Percentiles rank a stretch among this genome's conserved stretches.
These are phyloP conservation scores for Aspergillus luchuensis DNA, from an alignment of 2,329 filamentous ascomycete genomes.

Conservation along the genomic window DNA sequence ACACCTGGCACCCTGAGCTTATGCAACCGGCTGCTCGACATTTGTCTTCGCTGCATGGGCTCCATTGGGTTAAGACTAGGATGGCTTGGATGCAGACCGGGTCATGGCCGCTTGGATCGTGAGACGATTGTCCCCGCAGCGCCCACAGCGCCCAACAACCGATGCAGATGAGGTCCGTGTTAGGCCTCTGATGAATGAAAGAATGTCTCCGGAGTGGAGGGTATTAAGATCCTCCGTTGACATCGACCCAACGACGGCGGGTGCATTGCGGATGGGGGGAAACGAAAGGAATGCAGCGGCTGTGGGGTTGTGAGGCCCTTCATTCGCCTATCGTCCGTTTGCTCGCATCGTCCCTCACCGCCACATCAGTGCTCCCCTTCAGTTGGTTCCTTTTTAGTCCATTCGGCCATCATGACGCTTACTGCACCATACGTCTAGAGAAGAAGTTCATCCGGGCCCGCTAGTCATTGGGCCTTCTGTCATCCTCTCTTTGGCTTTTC, in stretches of 20 bases:
- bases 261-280: slow-evolving; percentile 12
- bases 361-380: slow-evolving; percentile 21
- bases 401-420: neutral
- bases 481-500: slow-evolving; percentile 16
- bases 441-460: slow-evolving; percentile 4
- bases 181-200: slow-evolving; percentile 1
- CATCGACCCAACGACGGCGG: slow-evolving; percentile 1
- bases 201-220: slow-evolving; percentile 2
- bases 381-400: slow-evolving; percentile 7
- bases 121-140: slow-evolving; percentile 9
- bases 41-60: slow-evolving; percentile 15
- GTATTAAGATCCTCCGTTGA: neutral
- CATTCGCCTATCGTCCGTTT: slow-evolving; percentile 27
- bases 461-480: slow-evolving; percentile 14
- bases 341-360: slow-evolving; percentile 24
- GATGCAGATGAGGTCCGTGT: slow-evolving; percentile 12
- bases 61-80: slow-evolving; percentile 1
- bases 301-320: slow-evolving; percentile 25
- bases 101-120: slow-evolving; percentile 6
- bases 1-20: slow-evolving; percentile 14
- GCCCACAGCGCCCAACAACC: slow-evolving; percentile 17
- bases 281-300: slow-evolving; percentile 17
- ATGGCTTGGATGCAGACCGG: slow-evolving; percentile 9
- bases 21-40: slow-evolving; percentile 24
- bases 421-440: neutral